phyloP scores from a whole-genome alignment of 1,284 basidiomycete genomes.

The Phaffia rhodozyma region DNA sequence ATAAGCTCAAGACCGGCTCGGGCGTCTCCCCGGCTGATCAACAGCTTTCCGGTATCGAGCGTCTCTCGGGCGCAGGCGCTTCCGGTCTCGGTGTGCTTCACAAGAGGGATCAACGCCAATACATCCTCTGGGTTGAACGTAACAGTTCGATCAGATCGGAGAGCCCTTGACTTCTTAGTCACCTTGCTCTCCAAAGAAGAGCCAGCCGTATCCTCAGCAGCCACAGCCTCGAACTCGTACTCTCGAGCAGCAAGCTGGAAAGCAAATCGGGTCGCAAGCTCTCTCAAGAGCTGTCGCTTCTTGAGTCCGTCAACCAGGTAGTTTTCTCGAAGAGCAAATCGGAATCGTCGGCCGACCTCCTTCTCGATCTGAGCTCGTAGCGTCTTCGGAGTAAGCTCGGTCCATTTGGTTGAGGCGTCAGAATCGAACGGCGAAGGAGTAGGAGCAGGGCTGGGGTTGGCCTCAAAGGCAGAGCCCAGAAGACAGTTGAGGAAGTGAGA shows the following conservation, averaged over 20 bases:
- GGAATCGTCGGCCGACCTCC: slow-evolving; percentile 40
- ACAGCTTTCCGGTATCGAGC: slow-evolving; percentile 42
- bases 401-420: slow-evolving; percentile 32
- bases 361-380: slow-evolving; percentile 35
- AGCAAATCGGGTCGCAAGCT: slow-evolving; percentile 41
- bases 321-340: slow-evolving; percentile 37
- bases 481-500: slow-evolving; percentile 50
- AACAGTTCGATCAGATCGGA: slow-evolving; percentile 24
- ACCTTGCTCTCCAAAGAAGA: slow-evolving; percentile 21
- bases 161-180: slow-evolving; percentile 31
- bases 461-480: slow-evolving; percentile 38
- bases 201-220: slow-evolving; percentile 16
- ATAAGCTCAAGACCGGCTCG: slow-evolving; percentile 43
- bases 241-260: slow-evolving; percentile 43
- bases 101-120: slow-evolving; percentile 41
- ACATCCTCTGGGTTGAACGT: slow-evolving; percentile 43
- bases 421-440: slow-evolving; percentile 30
- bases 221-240: slow-evolving; percentile 36
- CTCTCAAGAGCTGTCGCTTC: slow-evolving; percentile 41
- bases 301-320: slow-evolving; percentile 34
- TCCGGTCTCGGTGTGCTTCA: slow-evolving; percentile 41
- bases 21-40: slow-evolving; percentile 41
- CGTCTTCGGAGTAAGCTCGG: slow-evolving; percentile 39
- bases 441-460: slow-evolving; percentile 35
- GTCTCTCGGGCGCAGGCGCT: slow-evolving; percentile 43